Evolutionary conservation across 225 moss, liverwort and hornwort genomes (phyloP).

Genomic region (Physcomitrium patens): DNA sequence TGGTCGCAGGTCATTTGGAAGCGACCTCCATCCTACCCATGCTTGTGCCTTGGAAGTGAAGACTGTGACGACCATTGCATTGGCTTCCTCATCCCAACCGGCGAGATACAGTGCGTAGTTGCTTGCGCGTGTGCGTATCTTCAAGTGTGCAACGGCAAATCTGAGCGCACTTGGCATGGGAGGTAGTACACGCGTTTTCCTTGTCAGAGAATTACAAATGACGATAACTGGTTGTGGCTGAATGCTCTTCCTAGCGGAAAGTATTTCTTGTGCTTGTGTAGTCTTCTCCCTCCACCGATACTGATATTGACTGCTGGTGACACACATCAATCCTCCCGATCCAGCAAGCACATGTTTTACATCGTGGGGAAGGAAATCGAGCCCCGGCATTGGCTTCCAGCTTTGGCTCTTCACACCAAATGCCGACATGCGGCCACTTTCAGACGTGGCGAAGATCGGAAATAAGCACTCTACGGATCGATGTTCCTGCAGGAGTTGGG

Average conservation of each 20-base stretch:
- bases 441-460: conserved; percentile 38
- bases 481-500: conserved; percentile 37
- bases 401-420: conserved; percentile 32
- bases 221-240: conserved; percentile 45
- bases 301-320: conserved; percentile 38
- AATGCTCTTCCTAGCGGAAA: conserved; percentile 29
- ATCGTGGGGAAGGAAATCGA: conserved; percentile 40
- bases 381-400: conserved; percentile 46
- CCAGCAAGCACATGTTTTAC: conserved; percentile 38
- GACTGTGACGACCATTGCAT: conserved; percentile 45
- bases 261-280: conserved; percentile 9
- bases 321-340: conserved; percentile 45
- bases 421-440: conserved; percentile 33
- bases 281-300: conserved; percentile 22
- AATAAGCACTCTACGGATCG: conserved; percentile 38
- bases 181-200: conserved; percentile 38
- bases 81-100: conserved; percentile 40
- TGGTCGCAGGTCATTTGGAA: conserved; percentile 40
- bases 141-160: conserved; percentile 47
- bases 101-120: conserved; percentile 50
- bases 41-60: conserved; percentile 43
- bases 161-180: conserved; percentile 40
- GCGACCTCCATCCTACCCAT: conserved; percentile 54
- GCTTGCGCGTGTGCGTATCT: conserved; percentile 32
- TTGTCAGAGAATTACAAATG: conserved; percentile 51